Evolutionary conservation across 352 stramenopile species (phyloP), one percentile per base, ranked within the genome.

Genomic region (Thalassiosira livingstoniorum): DNA sequence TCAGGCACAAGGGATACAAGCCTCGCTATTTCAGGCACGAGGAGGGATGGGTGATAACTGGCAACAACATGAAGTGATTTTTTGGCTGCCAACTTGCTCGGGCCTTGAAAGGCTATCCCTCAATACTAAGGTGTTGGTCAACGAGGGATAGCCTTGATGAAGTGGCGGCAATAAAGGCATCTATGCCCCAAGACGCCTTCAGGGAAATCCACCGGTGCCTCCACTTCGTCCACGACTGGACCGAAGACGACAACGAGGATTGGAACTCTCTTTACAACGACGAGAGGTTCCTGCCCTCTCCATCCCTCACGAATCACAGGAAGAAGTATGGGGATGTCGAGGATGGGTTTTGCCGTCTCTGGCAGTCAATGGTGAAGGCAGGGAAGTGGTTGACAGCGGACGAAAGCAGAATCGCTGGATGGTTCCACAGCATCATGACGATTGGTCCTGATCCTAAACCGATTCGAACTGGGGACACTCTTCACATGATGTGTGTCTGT

Each of bases 371-470:
- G 18, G 69, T 78, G 11, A 54, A 32, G 18, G 45, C 42, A 10
- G 69, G 69, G 25, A 54, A 27, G 47, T 67, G 55, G 39, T 27
- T 78, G 5, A 78, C 55, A 31, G 39, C 47, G 7, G 55, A 78
- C 23, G 29, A 78, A 23, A 71, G 63, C 42, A 21, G 39, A 11
- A 45, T 71, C 31, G 63, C 67, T 2, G 67, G 67, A 2, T 69
- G 61, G 61, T 69, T 53, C 25, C 15, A 55, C 4, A 5, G 4
- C 39, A 25, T 4, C 3, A 64, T 69, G 11, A 78, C 55, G 11
- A 70, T 78, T 21, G 55, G 70, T 29, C 70, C 70, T 10, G 70
- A 78, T 31, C 70, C 55, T 51, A 78, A 78, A 37, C 70, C 70
- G 21, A 78, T 78, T 25, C 37, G 32, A 25, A 78, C 57, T 25